Percentiles rank a stretch among this genome's conserved stretches.
phyloP scores from a whole-genome alignment of 768 basidiomycete species.

The Lentinula boryana region DNA sequence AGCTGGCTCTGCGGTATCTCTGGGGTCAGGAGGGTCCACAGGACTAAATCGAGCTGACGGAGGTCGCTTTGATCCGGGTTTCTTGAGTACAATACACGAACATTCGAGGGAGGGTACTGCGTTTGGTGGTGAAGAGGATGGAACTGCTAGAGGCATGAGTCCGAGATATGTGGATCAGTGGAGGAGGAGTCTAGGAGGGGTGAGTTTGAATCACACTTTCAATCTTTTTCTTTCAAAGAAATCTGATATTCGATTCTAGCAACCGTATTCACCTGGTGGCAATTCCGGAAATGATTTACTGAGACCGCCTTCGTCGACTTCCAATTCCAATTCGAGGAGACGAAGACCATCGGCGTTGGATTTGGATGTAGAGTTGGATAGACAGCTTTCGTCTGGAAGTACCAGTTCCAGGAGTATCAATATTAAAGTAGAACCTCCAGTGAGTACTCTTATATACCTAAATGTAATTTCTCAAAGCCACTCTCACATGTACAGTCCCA shows the following conservation, averaged over 20 bases:
- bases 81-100: constrained; percentile 6
- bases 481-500: background rate
- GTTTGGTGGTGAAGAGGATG: background rate
- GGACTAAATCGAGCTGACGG: background rate
- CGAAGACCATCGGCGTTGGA: background rate
- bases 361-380: background rate
- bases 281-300: background rate
- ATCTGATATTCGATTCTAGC: background rate
- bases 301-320: background rate
- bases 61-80: background rate
- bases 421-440: constrained; percentile 1
- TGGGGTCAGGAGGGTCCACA: background rate
- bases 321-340: background rate
- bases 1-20: background rate
- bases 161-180: constrained; percentile 4
- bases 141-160: background rate
- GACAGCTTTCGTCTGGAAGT: constrained; percentile 1
- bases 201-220: background rate
- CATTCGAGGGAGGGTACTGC: constrained; percentile 6
- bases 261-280: background rate
- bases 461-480: too few relatives aligned
- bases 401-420: background rate
- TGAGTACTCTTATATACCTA: background rate
- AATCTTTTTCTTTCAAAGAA: background rate
- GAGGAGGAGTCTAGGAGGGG: constrained; percentile 1